Evolutionary conservation across 169 alveolate species (phyloP).

Genomic region (Plasmodium inui): DNA sequence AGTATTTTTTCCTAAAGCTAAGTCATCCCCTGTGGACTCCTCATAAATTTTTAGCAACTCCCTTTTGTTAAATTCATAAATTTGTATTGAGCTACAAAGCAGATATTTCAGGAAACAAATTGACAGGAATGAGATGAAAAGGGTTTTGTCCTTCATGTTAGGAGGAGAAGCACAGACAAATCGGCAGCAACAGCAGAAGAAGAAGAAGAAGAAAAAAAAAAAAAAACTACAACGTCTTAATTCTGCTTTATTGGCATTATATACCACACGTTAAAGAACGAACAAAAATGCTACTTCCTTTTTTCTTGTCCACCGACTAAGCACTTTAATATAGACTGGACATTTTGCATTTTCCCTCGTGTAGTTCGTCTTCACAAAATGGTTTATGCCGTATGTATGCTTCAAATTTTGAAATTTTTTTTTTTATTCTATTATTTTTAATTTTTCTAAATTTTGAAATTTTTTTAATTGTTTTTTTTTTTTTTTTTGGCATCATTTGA

Average conservation of each 20-base stretch:
- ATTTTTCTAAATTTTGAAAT: too few relatives aligned
- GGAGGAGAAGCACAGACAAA: background rate
- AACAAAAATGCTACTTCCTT: background rate
- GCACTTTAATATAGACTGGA: background rate
- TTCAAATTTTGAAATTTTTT: background rate
- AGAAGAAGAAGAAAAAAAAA: background rate
- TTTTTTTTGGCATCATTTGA: background rate
- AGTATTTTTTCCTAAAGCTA: background rate
- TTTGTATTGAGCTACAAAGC: slow-evolving; percentile 6
- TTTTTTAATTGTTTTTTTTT: background rate
- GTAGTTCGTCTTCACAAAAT: background rate
- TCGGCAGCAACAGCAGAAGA: background rate
- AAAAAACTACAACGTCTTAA: background rate
- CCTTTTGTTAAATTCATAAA: slow-evolving; percentile 8
- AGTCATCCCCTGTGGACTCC: background rate
- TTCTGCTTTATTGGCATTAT: background rate
- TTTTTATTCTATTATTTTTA: background rate
- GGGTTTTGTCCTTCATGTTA: background rate
- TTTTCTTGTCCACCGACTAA: background rate
- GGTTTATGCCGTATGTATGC: background rate
- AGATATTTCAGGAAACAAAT: background rate
- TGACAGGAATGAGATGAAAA: background rate
- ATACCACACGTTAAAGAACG: background rate
- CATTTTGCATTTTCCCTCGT: background rate
- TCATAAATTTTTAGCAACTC: slow-evolving; percentile 34